phyloP scores from a whole-genome alignment of 768 basidiomycete species.

The Filobasidium floriforme region DNA sequence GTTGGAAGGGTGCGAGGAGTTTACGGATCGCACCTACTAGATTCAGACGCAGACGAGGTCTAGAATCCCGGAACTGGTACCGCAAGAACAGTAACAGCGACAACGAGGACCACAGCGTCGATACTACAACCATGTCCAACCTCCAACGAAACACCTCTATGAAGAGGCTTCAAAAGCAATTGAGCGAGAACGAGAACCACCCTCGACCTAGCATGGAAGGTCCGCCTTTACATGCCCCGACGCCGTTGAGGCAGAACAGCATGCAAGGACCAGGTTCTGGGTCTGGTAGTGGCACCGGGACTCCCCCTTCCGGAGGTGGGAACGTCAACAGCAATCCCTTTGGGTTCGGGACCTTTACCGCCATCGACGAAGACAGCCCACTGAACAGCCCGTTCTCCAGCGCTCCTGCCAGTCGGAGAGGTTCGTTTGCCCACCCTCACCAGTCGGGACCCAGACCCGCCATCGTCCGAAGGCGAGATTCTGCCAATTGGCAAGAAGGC shows the following conservation, averaged over 20 bases:
- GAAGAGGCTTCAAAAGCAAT: conserved; percentile 10
- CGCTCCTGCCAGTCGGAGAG: conserved; percentile 10
- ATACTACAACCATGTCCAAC: conserved; percentile 1
- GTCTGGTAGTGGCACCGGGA: neutral
- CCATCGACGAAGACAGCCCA: conserved; percentile 15
- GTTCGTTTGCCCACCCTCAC: conserved; percentile 13
- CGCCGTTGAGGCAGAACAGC: neutral
- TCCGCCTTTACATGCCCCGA: conserved; percentile 7
- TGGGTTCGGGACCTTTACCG: conserved; percentile 13
- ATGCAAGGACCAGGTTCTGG: neutral
- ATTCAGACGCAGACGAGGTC: no score
- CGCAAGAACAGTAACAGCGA: neutral
- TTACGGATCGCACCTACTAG: no score
- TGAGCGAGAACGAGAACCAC: conserved; percentile 6
- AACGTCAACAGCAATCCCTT: conserved; percentile 2
- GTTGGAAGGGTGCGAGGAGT: no score
- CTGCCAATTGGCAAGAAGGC: conserved; percentile 25
- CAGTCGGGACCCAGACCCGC: conserved; percentile 11
- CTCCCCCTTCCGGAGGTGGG: neutral
- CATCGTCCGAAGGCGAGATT: conserved; percentile 15
- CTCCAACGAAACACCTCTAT: conserved; percentile 5
- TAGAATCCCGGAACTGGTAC: no score
- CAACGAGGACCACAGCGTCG: neutral
- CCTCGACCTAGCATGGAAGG: conserved; percentile 4
- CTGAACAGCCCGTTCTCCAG: conserved; percentile 6